These are phyloP conservation scores for Lipomyces oligophaga DNA, from an alignment of 805 yeast genomes.

Conservation along the genomic window DNA sequence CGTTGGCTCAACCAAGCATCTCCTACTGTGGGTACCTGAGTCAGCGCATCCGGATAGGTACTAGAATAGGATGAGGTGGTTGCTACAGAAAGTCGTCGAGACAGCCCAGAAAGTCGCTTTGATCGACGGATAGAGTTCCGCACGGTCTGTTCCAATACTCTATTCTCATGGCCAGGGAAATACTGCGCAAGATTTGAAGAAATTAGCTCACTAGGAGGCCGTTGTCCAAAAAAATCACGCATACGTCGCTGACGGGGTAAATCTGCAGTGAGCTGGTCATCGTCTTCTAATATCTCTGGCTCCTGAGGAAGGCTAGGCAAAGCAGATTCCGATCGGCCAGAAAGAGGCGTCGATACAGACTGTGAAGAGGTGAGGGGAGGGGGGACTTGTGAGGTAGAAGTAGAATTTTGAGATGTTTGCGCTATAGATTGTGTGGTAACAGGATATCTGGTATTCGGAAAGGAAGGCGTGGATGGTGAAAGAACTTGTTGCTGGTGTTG, in stretches of 20 bases:
- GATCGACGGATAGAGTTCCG: constrained; percentile 81
- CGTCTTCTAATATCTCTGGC: too few relatives aligned
- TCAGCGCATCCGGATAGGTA: constrained; percentile 24
- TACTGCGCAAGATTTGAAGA: constrained; percentile 85
- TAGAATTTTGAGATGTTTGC: not conserved
- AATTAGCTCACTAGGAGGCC: constrained; percentile 91
- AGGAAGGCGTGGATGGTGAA: too few relatives aligned
- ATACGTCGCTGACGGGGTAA: constrained; percentile 28
- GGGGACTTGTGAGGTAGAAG: not conserved
- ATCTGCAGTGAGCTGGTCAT: constrained; percentile 2
- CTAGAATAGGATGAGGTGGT: constrained; percentile 33
- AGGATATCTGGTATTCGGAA: not conserved
- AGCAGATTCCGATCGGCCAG: not conserved
- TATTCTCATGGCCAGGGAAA: constrained; percentile 77
- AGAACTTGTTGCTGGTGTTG: constrained; percentile 3
- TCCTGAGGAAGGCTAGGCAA: not conserved
- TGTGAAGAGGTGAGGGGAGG: not conserved
- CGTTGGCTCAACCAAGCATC: constrained; percentile 44
- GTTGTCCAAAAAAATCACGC: constrained; percentile 67
- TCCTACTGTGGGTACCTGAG: constrained; percentile 43
- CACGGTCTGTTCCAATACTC: constrained; percentile 71
- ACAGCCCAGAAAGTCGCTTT: constrained; percentile 51
- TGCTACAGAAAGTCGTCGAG: constrained; percentile 34
- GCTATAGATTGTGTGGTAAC: not conserved
- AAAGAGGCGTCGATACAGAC: too few relatives aligned